Base-by-base conservation (phyloP, 2,329 filamentous ascomycete genomes). In the Claviceps arundinis region DNA sequence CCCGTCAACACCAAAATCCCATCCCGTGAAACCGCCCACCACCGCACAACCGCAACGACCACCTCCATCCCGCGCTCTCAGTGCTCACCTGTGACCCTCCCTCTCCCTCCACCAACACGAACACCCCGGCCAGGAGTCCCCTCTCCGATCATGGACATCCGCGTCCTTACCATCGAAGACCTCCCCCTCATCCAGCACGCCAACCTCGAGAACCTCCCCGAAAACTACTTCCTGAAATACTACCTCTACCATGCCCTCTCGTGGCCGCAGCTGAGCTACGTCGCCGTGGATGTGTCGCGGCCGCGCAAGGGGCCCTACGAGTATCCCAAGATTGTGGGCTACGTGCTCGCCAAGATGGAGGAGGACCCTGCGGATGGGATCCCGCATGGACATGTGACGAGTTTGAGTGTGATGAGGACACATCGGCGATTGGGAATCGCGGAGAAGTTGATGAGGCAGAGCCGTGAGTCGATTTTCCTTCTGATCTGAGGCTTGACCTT, bases 211-310 rank as follows among this genome's bases (percentile, higher is more conserved):
- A 98, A 98, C 75, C 80, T 98, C 51, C 93, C 93, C 58, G 93
- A 98, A 72, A 98, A 98, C 77, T 98, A 98, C 80, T 97, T 97
- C 70, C 87, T 95, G 72, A 98, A 98, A 79, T 98, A 98, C 78
- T 98, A 98, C 75, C 83, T 98, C 64, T 98, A 98, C 80, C 93
- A 98, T 72, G 90, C 91, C 16, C 82, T 97, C 59, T 95, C 89
- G 61, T 98, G 93, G 93, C 93, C 93, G 46, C 91, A 97, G 72
- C 82, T 98, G 58, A 91, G 85, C 70, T 97, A 90, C 70, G 91
- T 98, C 53, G 93, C 93, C 60, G 89, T 98, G 62, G 91, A 97
- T 69, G 84, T 90, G 53, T 87, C 85, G 19, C 81, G 89, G 38
- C 87, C 89, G 37, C 79, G 79, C 60, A 84, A 84, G 66, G 81